phyloP scores from a whole-genome alignment of 2,329 filamentous ascomycete genomes.

The Colletotrichum aenigma region DNA sequence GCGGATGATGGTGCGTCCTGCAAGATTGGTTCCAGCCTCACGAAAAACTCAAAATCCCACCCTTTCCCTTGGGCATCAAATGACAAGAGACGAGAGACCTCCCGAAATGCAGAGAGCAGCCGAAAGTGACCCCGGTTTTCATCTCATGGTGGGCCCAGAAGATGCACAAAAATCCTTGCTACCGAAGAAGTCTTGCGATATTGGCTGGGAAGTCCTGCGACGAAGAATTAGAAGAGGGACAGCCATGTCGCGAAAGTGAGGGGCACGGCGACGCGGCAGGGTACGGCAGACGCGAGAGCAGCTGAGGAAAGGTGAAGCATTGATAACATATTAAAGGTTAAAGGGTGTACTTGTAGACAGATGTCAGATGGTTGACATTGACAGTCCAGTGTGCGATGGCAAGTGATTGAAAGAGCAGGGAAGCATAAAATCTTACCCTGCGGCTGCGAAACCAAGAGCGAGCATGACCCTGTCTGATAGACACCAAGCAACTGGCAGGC shows the following conservation, averaged over 20 bases:
- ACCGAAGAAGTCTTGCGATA: conserved; percentile 2
- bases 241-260: not conserved
- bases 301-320: not conserved
- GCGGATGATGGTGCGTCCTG: not conserved
- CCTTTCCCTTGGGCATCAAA: conserved; percentile 10
- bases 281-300: not conserved
- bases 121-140: conserved; percentile 8
- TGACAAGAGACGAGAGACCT: not conserved
- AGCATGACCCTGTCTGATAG: not conserved
- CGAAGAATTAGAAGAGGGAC: not conserved
- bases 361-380: not conserved
- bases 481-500: not conserved
- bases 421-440: not conserved
- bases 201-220: not conserved
- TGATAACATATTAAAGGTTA: not conserved
- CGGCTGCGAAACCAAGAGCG: not conserved
- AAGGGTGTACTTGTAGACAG: not conserved
- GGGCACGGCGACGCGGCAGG: not conserved
- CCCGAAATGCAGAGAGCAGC: conserved; percentile 9
- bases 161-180: not conserved
- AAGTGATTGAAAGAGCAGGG: not conserved
- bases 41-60: conserved; percentile 19
- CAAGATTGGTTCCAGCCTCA: conserved; percentile 19
- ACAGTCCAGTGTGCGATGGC: not conserved
- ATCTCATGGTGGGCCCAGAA: not conserved